Conservation (phyloP, 2,329 filamentous ascomycete species). For the Paracamarosporium sp. region DNA sequence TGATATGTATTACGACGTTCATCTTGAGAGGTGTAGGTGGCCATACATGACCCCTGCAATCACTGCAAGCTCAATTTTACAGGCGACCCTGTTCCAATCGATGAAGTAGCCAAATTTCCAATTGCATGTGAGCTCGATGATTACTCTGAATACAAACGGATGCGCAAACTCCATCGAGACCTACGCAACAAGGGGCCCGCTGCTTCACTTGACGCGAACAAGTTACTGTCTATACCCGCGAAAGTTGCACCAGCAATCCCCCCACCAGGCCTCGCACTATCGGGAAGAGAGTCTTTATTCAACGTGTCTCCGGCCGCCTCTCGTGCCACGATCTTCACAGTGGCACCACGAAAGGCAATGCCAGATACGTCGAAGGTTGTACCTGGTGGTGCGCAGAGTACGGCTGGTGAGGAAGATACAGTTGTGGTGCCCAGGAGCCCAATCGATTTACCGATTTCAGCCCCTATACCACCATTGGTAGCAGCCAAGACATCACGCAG, state of each 20-base stretch:
- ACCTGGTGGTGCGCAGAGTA: background rate
- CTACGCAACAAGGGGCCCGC: background rate
- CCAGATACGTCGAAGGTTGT: background rate
- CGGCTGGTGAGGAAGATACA: background rate
- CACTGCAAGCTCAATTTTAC: constrained; percentile 42
- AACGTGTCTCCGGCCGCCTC: constrained; percentile 3
- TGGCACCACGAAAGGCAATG: background rate
- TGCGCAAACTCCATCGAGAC: constrained; percentile 35
- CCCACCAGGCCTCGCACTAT: constrained; percentile 5
- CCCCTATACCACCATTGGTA: background rate
- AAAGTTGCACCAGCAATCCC: constrained; percentile 23
- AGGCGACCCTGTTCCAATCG: constrained; percentile 41
- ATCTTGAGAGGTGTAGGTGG: background rate
- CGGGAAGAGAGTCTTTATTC: background rate
- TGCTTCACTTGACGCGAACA: background rate
- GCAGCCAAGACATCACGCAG: background rate
- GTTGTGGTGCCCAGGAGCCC: background rate
- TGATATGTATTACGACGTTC: constrained; percentile 43
- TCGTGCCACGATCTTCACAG: background rate
- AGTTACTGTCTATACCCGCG: background rate
- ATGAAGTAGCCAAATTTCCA: constrained; percentile 47
- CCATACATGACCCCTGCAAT: background rate
- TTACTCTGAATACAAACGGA: constrained; percentile 55
- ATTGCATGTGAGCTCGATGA: constrained; percentile 55
- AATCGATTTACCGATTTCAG: background rate